Conservation (phyloP, 2,329 filamentous ascomycete species). For the Colletotrichum lini region DNA sequence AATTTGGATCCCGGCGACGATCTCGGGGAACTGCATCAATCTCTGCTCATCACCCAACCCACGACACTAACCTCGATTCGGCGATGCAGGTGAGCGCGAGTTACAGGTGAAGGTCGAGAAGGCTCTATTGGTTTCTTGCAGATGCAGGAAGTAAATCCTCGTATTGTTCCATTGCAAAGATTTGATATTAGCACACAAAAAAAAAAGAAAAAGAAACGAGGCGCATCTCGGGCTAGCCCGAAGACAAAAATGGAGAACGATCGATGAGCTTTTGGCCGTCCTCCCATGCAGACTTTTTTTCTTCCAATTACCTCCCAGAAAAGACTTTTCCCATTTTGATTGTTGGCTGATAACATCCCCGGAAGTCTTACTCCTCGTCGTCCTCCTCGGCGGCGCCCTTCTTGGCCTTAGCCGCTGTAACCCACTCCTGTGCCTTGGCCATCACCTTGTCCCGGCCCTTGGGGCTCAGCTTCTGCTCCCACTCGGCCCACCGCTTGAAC, state of each 20-base stretch:
- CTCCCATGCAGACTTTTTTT: constrained; percentile 31
- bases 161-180: constrained; percentile 13
- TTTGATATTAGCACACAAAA: constrained; percentile 31
- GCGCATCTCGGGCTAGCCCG: constrained; percentile 18
- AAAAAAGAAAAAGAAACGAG: constrained; percentile 20
- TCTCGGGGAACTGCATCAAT: constrained; percentile 14
- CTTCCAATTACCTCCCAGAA: constrained; percentile 33
- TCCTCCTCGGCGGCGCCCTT: constrained; percentile 58
- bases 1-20: constrained; percentile 31
- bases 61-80: constrained; percentile 6
- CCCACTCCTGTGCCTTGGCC: constrained; percentile 80
- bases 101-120: constrained; percentile 7
- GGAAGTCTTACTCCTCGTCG: constrained; percentile 49
- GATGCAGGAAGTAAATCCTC: constrained; percentile 13
- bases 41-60: constrained; percentile 27
- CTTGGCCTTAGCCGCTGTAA: constrained; percentile 65
- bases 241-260: constrained; percentile 18
- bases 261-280: constrained; percentile 3
- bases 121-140: constrained; percentile 14
- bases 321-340: constrained; percentile 23
- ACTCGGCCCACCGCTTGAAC: constrained; percentile 93
- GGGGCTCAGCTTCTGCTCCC: constrained; percentile 74
- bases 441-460: constrained; percentile 79
- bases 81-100: not conserved
- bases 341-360: not conserved